Percentiles rank a stretch among this genome's conserved stretches.
Conservation (phyloP, 768 basidiomycete genomes). For the Wakefieldia striispora region DNA sequence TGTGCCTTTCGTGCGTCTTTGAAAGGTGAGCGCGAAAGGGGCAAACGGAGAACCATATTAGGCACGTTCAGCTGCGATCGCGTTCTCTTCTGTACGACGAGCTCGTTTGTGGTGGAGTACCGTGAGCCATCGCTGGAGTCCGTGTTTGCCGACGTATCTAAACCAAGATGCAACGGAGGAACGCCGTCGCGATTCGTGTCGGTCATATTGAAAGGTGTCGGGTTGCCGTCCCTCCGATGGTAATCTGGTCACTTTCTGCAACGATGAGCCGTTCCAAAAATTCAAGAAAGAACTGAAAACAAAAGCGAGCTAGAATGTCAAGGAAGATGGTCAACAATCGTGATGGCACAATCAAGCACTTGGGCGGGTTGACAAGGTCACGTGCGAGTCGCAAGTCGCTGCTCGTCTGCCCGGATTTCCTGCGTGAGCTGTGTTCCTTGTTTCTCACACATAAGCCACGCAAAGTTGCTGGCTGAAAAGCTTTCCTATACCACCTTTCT, state of each 20-base stretch:
- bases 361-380: too few species aligned
- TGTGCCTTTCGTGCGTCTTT: conserved; percentile 46
- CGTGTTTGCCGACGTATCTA: background rate
- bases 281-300: background rate
- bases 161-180: conserved; percentile 4
- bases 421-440: too few species aligned
- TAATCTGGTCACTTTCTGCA: background rate
- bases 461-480: too few species aligned
- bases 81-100: conserved; percentile 31
- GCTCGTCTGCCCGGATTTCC: too few species aligned
- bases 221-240: background rate
- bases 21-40: conserved; percentile 48
- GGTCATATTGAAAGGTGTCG: conserved; percentile 14
- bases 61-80: conserved; percentile 52
- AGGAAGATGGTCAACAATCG: background rate
- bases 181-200: conserved; percentile 13
- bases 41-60: conserved; percentile 44
- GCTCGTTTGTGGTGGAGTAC: background rate
- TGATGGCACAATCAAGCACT: too few species aligned
- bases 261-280: background rate
- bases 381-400: too few species aligned
- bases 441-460: too few species aligned
- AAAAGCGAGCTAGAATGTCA: background rate
- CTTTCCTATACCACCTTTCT: too few species aligned
- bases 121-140: conserved; percentile 3